Evolutionary conservation across 2,329 filamentous ascomycete species (phyloP).

Genomic region (Nannizziopsis barbatae): DNA sequence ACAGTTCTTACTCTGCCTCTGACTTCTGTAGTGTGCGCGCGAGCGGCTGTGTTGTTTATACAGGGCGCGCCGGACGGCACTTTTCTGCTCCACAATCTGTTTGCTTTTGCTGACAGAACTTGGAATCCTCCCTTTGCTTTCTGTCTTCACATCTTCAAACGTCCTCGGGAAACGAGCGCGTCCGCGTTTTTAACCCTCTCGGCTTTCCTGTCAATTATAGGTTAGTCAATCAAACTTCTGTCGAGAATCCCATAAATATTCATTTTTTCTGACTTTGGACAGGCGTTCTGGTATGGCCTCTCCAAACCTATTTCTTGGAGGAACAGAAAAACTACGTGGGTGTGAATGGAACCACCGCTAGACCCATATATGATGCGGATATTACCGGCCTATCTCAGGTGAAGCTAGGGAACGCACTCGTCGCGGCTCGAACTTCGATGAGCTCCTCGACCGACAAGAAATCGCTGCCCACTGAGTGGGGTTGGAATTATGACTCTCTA

Average conservation of each 20-base stretch:
- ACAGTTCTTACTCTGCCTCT: slow-evolving; percentile 2
- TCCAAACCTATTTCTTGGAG: slow-evolving; percentile 1
- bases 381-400: slow-evolving; percentile 3
- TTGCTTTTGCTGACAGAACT: slow-evolving; percentile 6
- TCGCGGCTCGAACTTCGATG: neutral
- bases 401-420: neutral
- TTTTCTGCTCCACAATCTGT: neutral
- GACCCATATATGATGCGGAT: neutral
- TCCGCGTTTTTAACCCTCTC: no score
- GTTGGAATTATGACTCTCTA: no score
- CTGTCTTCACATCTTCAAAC: no score
- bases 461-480: no score
- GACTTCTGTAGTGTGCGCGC: slow-evolving; percentile 8
- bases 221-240: neutral
- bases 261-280: neutral
- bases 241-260: neutral
- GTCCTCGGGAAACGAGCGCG: no score
- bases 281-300: slow-evolving; percentile 9
- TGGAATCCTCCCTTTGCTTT: neutral
- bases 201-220: no score
- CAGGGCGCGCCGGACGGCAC: slow-evolving; percentile 1
- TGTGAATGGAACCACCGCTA: neutral
- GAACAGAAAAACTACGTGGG: neutral
- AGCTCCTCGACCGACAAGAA: neutral
- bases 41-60: slow-evolving; percentile 9